Base-by-base conservation (phyloP, 2,329 filamentous ascomycete genomes). In the Thelonectria blattea region DNA sequence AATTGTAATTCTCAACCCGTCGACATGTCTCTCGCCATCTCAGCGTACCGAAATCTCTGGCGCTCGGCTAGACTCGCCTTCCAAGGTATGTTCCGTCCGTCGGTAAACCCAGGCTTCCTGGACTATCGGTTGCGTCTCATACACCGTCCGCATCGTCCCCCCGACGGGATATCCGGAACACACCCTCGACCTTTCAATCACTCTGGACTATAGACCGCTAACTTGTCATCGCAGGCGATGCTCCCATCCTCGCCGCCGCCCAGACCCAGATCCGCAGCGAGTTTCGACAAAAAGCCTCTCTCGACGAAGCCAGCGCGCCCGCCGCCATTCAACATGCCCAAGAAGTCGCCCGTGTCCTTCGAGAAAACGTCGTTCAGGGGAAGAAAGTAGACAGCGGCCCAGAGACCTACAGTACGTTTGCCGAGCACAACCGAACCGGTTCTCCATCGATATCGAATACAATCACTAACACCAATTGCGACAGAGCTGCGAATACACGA, bases 281-380 rank as follows among this genome's bases (percentile, higher is more conserved):
- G 15, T 99, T 99, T 76, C 86, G 88, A 53, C 79, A 83, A 56
- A 90, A 91, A 68, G 83, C 87, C 45, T 76, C 80, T 2, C 77
- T 92, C 11, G 77, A 85, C 5, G 75, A 85, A 0, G 78, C 81
- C 12, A 85, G 87, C 58, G 80, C 86, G 1, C 78, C 81, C 14
- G 83, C 87, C 58, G 87, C 88, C 10, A 87, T 99, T 62, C 80
- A 88, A 65, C 88, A 96, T 71, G 95, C 93, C 9, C 82, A 93
- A 62, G 91, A 95, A 42, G 88, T 98, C 3, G 91, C 94, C 3
- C 83, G 84, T 64, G 89, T 98, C 58, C 74, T 99, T 62, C 82
- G 87, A 66, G 83, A 91, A 73, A 98, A 98, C 71, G 82, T 99
- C 3, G 93, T 99, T 3, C 95, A 99, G 75, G 95, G 94, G 79